These are phyloP conservation scores for Aotearoamyces nothofagi DNA, from an alignment of 2,329 filamentous ascomycete genomes.

Conservation along the genomic window DNA sequence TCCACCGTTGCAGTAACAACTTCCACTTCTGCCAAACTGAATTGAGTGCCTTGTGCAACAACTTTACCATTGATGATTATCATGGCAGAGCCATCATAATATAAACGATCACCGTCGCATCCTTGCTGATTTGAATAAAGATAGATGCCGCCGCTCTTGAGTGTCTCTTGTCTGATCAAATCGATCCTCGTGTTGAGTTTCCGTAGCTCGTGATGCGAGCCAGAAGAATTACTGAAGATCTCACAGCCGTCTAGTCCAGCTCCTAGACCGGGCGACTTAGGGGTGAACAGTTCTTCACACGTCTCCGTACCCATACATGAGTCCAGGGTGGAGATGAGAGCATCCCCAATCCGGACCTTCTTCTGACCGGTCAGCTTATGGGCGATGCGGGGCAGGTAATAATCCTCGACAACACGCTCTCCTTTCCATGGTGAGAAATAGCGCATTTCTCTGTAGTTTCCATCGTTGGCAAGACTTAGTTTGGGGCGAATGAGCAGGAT, in stretches of 20 bases:
- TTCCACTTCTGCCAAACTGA: conserved; percentile 49
- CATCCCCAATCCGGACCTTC: conserved; percentile 45
- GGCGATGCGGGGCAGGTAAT: conserved; percentile 44
- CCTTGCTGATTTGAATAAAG: conserved; percentile 46
- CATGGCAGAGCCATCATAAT: conserved; percentile 43
- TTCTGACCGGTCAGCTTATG: conserved; percentile 37
- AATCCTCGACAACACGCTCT: conserved; percentile 44
- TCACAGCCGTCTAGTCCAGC: conserved; percentile 58
- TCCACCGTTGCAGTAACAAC: conserved; percentile 52
- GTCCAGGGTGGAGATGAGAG: conserved; percentile 9
- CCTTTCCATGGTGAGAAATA: conserved; percentile 49
- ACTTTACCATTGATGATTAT: conserved; percentile 44
- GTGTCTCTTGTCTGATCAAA: conserved; percentile 51
- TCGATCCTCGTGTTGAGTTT: conserved; percentile 50
- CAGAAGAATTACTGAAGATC: conserved; percentile 56
- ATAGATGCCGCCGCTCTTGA: conserved; percentile 44
- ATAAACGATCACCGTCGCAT: conserved; percentile 34
- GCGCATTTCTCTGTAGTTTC: conserved; percentile 45
- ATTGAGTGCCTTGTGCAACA: conserved; percentile 51
- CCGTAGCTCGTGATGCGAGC: conserved; percentile 50
- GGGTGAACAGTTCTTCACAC: conserved; percentile 54
- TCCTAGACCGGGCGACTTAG: conserved; percentile 36
- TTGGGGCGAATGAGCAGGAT: conserved; percentile 61
- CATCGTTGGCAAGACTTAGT: conserved; percentile 55
- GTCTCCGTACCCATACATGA: conserved; percentile 44